Base-by-base conservation (phyloP, 805 yeast species). In the Sugiyamaella boreocaroliniensis region DNA sequence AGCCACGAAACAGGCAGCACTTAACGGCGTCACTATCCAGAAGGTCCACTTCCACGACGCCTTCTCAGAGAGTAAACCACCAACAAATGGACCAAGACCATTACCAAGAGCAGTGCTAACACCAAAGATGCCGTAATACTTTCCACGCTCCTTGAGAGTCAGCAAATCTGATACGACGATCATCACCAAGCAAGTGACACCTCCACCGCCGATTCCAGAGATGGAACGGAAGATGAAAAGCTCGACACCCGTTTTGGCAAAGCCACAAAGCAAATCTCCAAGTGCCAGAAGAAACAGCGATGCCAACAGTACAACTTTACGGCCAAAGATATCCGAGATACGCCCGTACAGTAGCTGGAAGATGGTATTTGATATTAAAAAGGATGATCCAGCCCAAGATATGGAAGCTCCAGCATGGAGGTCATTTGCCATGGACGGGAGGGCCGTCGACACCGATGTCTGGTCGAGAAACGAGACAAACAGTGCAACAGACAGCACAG, bases 331-430 rank as follows among this genome's bases (percentile, higher is more conserved):
- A 61, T 80, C 85, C 1, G 81, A 73, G 22, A 78, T 61, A 32
- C 85, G 66, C 1, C 85, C 85, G 47, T 76, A 72, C 10, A 79
- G 61, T 3, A 78, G 77, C 58, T 79, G 83, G 55, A 78, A 77
- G 5, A 73, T 71, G 46, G 80, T 71, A 48, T 74, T 74, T 5
- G 82, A 79, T 48, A 80, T 72, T 29, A 78, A 64, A 14, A 75
- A 64, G 2, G 82, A 75, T 0, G 84, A 76, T 12, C 82, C 82
- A 0, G 81, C 82, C 85, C 85, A 80, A 46, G 79, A 73, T 44
- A 80, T 77, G 1, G 81, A 73, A 16, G 66, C 67, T 43, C 71
- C 68, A 1, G 81, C 78, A 47, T 76, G 52, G 45, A 79, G 64
- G 32, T 74, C 81, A 26, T 68, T 61, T 7, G 77, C 80, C 40